Evolutionary conservation across 2,329 filamentous ascomycete species (phyloP), one percentile per base, ranked within the genome.

Genomic region (Venturia asperata): DNA sequence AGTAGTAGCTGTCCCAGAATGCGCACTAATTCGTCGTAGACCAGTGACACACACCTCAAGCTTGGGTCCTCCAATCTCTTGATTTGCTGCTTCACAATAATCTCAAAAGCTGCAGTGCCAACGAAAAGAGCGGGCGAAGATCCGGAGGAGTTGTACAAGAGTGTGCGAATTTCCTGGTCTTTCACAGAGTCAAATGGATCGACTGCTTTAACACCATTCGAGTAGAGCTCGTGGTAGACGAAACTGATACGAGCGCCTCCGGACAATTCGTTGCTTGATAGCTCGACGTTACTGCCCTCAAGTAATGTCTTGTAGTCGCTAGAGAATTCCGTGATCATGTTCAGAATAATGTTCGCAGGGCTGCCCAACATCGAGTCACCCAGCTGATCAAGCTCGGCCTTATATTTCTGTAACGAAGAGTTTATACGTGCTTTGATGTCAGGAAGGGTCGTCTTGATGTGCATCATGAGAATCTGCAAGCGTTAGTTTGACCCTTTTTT

Each of bases 51-150:
- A 82, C 94, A 99, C 82, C 97, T 99, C 77, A 97, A 80, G 76
- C 92, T 96, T 47, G 94, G 95, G 67, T 99, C 94, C 77, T 99
- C 94, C 63, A 99, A 78, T 65, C 94, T 86, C 84, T 91, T 95
- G 78, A 99, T 99, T 77, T 99, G 92, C 76, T 97, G 91, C 83
- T 97, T 99, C 70, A 97, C 93, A 71, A 99, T 97, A 69, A 97
- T 82, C 78, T 99, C 94, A 72, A 99, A 99, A n/a, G 94, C 94
- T 7, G 91, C 95, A 9, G 94, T 97, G 65, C 94, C 94, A 39
- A 99, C 94, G 74, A 99, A 99, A 9, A 99, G 85, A 1, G 94
- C 93, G 0, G 94, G 94, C 1, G 93, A 96, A 39, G 94, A 94
- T 74, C 94, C 94, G n/a, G 94, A 97, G 30, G 94, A 97, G 84